phyloP scores from a whole-genome alignment of 176 grass and related monocot genomes.

The Aegilops bicornis region DNA sequence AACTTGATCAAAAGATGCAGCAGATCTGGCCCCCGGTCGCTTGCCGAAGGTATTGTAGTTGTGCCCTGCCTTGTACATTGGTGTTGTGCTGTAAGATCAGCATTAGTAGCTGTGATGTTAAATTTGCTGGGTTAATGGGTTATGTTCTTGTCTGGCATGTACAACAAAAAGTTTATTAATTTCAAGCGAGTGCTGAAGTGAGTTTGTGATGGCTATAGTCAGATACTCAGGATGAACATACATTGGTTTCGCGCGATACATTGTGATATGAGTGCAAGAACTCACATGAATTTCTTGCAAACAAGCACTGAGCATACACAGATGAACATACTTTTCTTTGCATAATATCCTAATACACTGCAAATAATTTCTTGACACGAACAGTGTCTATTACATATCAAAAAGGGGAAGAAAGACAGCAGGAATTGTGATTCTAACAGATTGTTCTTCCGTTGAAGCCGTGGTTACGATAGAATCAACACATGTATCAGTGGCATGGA shows the following conservation, averaged over 20 bases:
- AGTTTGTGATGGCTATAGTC: not conserved
- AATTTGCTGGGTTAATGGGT: not conserved
- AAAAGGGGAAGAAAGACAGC: not conserved
- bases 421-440: not conserved
- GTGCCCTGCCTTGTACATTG: slow-evolving; percentile 26
- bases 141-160: slow-evolving; percentile 23
- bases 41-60: slow-evolving; percentile 19
- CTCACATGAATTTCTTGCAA: not conserved
- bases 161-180: not conserved
- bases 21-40: not conserved
- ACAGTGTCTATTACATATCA: not conserved
- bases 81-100: slow-evolving; percentile 24
- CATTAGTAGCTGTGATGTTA: slow-evolving; percentile 14
- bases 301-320: too few species aligned
- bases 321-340: too few species aligned
- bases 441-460: not conserved
- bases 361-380: slow-evolving; percentile 9
- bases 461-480: not conserved
- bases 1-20: slow-evolving; percentile 8
- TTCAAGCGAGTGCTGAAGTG: not conserved
- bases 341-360: too few species aligned
- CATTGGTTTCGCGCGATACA: not conserved
- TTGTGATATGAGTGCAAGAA: not conserved
- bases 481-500: not conserved
- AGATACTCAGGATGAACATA: not conserved